Evolutionary conservation across 2,329 filamentous ascomycete genomes (phyloP), one percentile per base, ranked within the genome.

Genomic region (Xylaria sp.): DNA sequence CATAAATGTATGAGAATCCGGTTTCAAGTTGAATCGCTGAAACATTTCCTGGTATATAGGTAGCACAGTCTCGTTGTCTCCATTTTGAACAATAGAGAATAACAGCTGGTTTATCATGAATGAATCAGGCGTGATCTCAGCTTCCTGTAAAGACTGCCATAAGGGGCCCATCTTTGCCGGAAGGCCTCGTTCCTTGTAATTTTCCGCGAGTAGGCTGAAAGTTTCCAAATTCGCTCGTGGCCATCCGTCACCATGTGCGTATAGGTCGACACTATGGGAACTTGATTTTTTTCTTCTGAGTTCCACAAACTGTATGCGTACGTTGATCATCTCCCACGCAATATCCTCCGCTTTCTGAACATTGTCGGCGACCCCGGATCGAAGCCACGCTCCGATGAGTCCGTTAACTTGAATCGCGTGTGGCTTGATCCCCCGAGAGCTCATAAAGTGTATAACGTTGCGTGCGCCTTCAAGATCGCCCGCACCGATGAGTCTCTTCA

Each of bases 91-190:
- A 69, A 90, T 86, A 6, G 89, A 88, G 68, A 89, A 88, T 30
- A 96, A 86, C 24, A 94, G 82, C 75, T 94, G 91, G 78, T 95
- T 96, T 84, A 94, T 88, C 81, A 94, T 91, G 78, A 90, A 92
- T 8, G 89, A 88, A 75, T 93, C 90, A 1, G 90, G 87, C 62
- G 82, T 84, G 69, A 95, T 89, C 70, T 90, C 85, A 14, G 90
- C 87, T 53, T 86, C 82, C 14, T 83, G 81, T 70, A 93, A 89
- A 1, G 88, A 87, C 36, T 86, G 82, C 79, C 89, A 90, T 4
- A 95, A 82, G 60, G 85, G 81, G 56, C 86, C 81, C 59, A 93
- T 84, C 64, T 85, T 85, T 14, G 81, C 77, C 45, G 89, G 85
- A 19, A 90, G 83, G 17, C 85, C 83, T 19, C 90, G 87, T 51